phyloP scores from a whole-genome alignment of 140 eudicot species.

The Erigeron philadelphicus region DNA sequence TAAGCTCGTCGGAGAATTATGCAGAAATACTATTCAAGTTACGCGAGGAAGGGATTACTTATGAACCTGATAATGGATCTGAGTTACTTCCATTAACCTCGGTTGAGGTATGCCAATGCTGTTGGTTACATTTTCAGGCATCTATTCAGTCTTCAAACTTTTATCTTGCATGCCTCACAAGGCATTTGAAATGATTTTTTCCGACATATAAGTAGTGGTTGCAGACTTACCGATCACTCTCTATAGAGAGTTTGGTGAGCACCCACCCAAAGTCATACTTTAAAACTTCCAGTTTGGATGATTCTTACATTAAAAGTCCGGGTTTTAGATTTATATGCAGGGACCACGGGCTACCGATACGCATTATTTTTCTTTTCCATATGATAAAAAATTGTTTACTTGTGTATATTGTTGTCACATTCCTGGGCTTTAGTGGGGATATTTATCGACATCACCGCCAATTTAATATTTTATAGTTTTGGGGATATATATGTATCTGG shows the following conservation, averaged over 20 bases:
- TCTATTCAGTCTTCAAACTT: neutral
- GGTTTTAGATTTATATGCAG: neutral
- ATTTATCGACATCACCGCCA: neutral
- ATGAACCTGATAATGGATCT: conserved; percentile 74
- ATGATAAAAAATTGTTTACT: neutral
- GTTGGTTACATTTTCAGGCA: neutral
- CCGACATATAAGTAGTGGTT: neutral
- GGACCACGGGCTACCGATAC: neutral
- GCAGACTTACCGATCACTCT: neutral
- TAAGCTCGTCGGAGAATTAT: conserved; percentile 72
- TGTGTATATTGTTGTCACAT: neutral
- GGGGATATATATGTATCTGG: neutral
- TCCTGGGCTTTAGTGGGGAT: neutral
- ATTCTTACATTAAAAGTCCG: neutral
- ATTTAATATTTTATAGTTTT: neutral
- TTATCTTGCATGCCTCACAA: neutral
- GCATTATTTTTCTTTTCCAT: neutral
- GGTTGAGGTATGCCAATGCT: conserved; percentile 52
- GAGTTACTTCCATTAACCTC: conserved; percentile 64
- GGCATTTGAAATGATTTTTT: neutral
- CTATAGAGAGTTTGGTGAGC: conserved; percentile 1
- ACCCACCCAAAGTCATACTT: neutral
- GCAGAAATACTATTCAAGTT: conserved; percentile 60
- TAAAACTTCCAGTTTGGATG: neutral
- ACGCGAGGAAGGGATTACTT: conserved; percentile 68